Evolutionary conservation across 1,284 basidiomycete genomes (phyloP), one percentile per base, ranked within the genome.

Genomic region (Boletus sp.): DNA sequence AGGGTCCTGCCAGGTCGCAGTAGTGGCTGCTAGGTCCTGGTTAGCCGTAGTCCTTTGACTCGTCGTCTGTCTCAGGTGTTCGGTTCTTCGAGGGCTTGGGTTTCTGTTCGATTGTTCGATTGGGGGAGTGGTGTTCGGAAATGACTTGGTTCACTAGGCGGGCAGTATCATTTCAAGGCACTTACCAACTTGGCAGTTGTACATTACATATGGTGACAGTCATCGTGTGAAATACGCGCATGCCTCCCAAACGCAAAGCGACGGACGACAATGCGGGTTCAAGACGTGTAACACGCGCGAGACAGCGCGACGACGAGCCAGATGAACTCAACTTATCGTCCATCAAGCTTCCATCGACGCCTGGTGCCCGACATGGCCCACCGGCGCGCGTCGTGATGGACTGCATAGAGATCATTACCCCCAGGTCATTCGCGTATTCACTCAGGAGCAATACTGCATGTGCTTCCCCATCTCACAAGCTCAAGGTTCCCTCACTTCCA

Each of bases 211-310:
- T n/a, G n/a, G n/a, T n/a, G n/a, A n/a, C n/a, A n/a, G n/a, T n/a
- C n/a, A n/a, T n/a, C 28, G 28, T 30, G 62, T 49, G 49, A 28
- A n/a, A 55, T 51, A 13, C 56, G 44, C 30, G 9, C 35, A 83
- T 81, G 79, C 72, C 79, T 40, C 77, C 79, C 40, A 86, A 85
- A 76, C 83, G 84, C 65, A 86, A 83, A 66, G 76, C 78, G 3
- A 60, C 69, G 5, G 55, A 68, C 1, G 67, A 68, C 25, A 23
- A 35, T 27, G 48, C 58, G 14, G 46, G 63, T 52, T 61, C 71
- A 30, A 71, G 40, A 33, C 74, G 70, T 11, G 46, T 30, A 35
- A 62, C 68, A 5, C 73, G 70, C 51, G 61, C 37, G 55, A 62
- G 51, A 55, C 60, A 47, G 19, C 35, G 19, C 40, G 44, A 8